Base-by-base conservation (phyloP, 2,329 filamentous ascomycete species). In the Talaromyces sp. region DNA sequence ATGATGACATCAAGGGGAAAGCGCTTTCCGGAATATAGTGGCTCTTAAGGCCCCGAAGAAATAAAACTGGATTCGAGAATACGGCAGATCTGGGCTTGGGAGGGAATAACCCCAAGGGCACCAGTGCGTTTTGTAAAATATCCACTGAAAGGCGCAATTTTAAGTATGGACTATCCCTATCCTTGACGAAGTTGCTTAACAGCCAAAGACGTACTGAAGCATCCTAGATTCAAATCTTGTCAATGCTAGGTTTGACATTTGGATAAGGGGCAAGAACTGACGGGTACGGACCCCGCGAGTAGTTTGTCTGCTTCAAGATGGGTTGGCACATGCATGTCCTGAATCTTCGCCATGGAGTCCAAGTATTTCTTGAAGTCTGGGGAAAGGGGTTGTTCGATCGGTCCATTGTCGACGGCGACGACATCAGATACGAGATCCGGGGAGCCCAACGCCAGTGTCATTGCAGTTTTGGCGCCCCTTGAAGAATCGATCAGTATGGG, bases 11-110 rank as follows among this genome's bases (percentile, higher is more conserved):
- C 1, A 63, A 35, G 0, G 67, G 65, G 30, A 72, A 53, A 2
- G 61, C 53, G 60, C 79, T 73, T 16, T 82, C 77, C 0, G 91
- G 88, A 63, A 90, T 80, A 29, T 60, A 63, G 9, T 54, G 44
- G 14, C 61, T 64, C 33, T 49, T 51, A 3, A 55, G 49, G 14
- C 59, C 59, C n/a, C 62, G 55, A 41, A 64, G 49, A n/a, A 65
- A 62, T 6, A 65, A 42, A 4, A 49, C 36, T 2, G 57, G 61
- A 17, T 51, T 54, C 9, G 46, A 47, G 7, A 59, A 65, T 13
- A 44, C 47, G 83, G 81, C 29, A 92, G 80, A 36, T 19, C 32
- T 37, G 7, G 17, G 16, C 5, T 22, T 43, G 16, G 53, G 44
- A 3, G 54, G 51, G 9, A 56, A 56, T 27, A 50, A 37, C 3